Evolutionary conservation across 1,139 yeast genomes (phyloP).

Genomic region (Kodamaea fungicola): DNA sequence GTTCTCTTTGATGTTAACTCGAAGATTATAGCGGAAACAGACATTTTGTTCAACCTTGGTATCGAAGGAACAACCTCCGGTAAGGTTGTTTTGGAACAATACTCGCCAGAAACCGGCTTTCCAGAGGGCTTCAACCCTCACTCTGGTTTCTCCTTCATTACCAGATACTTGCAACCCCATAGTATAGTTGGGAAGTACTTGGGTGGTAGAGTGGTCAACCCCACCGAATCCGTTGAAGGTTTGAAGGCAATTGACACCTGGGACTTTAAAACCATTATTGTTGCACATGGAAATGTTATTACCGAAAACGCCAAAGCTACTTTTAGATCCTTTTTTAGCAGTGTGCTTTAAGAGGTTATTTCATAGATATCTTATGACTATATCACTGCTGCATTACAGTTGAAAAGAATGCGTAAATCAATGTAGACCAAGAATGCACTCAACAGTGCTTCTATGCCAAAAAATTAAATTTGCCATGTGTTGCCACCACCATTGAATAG

Average conservation of each 20-base stretch:
- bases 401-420: too few relatives aligned
- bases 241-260: conserved; percentile 35
- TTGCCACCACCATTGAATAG: too few relatives aligned
- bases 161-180: conserved; percentile 37
- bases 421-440: too few relatives aligned
- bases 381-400: too few relatives aligned
- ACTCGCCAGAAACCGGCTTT: conserved; percentile 43
- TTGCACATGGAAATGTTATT: conserved; percentile 58
- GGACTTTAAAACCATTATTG: conserved; percentile 49
- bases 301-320: conserved; percentile 39
- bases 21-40: conserved; percentile 52
- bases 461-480: too few relatives aligned
- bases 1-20: conserved; percentile 45
- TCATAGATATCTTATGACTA: too few relatives aligned
- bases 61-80: conserved; percentile 11
- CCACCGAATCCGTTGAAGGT: conserved; percentile 16
- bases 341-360: not conserved
- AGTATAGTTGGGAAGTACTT: conserved; percentile 30
- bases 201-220: conserved; percentile 5
- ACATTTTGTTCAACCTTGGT: conserved; percentile 51
- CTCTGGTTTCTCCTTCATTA: conserved; percentile 35
- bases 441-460: too few relatives aligned
- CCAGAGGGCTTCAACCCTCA: conserved; percentile 31
- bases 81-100: conserved; percentile 23
- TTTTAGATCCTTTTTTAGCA: conserved; percentile 10